Evolutionary conservation across 2,329 filamentous ascomycete species (phyloP), one percentile per base, ranked within the genome.

Genomic region (Colletotrichum musae): DNA sequence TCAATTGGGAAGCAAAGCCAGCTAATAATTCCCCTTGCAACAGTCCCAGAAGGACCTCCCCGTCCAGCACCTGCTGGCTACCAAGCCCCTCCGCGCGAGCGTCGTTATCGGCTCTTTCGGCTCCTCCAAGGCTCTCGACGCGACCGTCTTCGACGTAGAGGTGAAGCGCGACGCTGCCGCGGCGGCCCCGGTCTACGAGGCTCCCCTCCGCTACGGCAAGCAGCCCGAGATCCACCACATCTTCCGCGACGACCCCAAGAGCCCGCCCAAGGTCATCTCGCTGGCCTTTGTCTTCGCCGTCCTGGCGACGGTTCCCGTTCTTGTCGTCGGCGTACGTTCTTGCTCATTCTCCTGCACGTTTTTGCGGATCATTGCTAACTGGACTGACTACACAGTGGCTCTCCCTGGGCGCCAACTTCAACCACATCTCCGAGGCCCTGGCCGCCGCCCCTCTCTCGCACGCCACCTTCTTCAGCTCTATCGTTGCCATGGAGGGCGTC

Each of bases 31-130:
- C n/a, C n/a, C n/a, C 61, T 41, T 28, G 52, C 50, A 12, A 43
- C 79, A 98, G 95, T 89, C 92, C 66, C 93, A 95, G 68, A 95
- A 94, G 84, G 95, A 98, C 76, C 89, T 99, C 70, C 95, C 96
- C 24, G 77, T 91, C 71, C 94, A 97, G 82, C 90, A 98, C 76
- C 88, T 97, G 72, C 84, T 87, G 50, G 87, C 92, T 36, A 79
- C 86, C 56, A 81, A 89, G 64, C 91, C 93, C 2, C 87, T 98
- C 76, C 87, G 91, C 74, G 95, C 94, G n/a, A 93, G 90, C 71
- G 83, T 99, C 52, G 86, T 97, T 56, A 88, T 99, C 73, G 96
- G 88, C 71, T 97, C 95, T 0, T 97, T 97, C 77, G 95, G 95
- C 71, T 86, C 89, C 1, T 88, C 92, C 7, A 83, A 87, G 43